Percentiles rank a stretch among this genome's conserved stretches.
These are phyloP conservation scores for Adiantum capillusveneris DNA, from an alignment of 75 land plant species.

Conservation along the genomic window DNA sequence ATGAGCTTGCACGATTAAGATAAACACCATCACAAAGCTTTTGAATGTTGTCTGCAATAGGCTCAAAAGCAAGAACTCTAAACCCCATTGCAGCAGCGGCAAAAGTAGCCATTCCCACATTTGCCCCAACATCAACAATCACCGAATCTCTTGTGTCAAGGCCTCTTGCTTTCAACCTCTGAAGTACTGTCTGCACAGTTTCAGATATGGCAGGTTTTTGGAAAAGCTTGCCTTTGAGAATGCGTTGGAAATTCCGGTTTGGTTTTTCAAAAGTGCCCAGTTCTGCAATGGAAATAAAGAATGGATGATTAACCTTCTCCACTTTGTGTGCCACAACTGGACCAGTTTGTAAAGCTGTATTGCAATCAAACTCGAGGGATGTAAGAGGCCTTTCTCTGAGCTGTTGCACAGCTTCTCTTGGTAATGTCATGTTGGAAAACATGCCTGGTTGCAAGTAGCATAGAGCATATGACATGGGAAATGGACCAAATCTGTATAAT, in stretches of 20 bases:
- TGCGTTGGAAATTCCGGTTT: slow-evolving; percentile 71
- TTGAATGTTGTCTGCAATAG: slow-evolving; percentile 76
- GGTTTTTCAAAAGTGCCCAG: slow-evolving; percentile 78
- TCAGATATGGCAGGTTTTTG: slow-evolving; percentile 67
- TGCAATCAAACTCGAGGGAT: slow-evolving; percentile 45
- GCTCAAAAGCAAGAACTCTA: slow-evolving; percentile 69
- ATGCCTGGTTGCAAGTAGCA: no score
- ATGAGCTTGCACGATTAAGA: slow-evolving; percentile 47
- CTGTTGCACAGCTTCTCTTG: no score
- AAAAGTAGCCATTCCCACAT: slow-evolving; percentile 91
- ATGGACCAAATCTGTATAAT: no score
- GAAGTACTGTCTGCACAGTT: slow-evolving; percentile 60
- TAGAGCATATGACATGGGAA: no score
- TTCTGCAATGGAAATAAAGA: slow-evolving; percentile 70
- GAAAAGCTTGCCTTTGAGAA: slow-evolving; percentile 72
- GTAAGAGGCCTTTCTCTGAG: no score
- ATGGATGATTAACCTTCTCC: slow-evolving; percentile 58
- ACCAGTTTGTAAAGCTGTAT: slow-evolving; percentile 37
- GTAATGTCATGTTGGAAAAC: no score
- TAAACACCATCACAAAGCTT: slow-evolving; percentile 77
- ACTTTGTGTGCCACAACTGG: slow-evolving; percentile 73
- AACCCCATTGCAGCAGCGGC: slow-evolving; percentile 92
- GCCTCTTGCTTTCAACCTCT: slow-evolving; percentile 6
- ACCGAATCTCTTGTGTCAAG: slow-evolving; percentile 14
- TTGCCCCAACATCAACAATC: slow-evolving; percentile 83